phyloP scores from a whole-genome alignment of 805 yeast genomes.

The Kuraishia piskuri region DNA sequence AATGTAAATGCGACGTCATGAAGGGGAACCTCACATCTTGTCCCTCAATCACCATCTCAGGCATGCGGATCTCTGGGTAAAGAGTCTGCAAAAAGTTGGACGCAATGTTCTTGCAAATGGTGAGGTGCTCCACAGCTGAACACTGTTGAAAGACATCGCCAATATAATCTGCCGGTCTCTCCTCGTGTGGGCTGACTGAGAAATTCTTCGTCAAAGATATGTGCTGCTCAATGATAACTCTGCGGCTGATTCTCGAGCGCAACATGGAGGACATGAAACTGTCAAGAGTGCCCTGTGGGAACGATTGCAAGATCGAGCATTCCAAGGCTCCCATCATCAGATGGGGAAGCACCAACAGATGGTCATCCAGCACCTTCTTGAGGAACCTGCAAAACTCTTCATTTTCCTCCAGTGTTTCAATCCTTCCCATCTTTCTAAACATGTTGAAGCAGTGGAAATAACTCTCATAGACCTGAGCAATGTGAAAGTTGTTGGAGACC shows the following conservation, averaged over 20 bases:
- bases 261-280: constrained; percentile 67
- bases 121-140: constrained; percentile 60
- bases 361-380: constrained; percentile 62
- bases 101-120: constrained; percentile 42
- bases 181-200: constrained; percentile 32
- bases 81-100: constrained; percentile 42
- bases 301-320: constrained; percentile 47
- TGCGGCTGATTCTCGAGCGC: constrained; percentile 79
- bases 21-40: constrained; percentile 70
- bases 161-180: constrained; percentile 45
- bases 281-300: constrained; percentile 62
- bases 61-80: constrained; percentile 54
- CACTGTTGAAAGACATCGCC: constrained; percentile 81
- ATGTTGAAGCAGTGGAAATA: constrained; percentile 84
- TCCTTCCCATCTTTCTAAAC: constrained; percentile 64
- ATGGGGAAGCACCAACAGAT: constrained; percentile 76
- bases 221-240: constrained; percentile 91
- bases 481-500: constrained; percentile 76
- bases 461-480: constrained; percentile 81
- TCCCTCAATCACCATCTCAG: constrained; percentile 72
- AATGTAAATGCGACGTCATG: constrained; percentile 78
- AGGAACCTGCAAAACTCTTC: constrained; percentile 60
- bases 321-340: constrained; percentile 91
- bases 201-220: constrained; percentile 66
- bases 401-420: constrained; percentile 68